These are phyloP conservation scores for Marvania coccoides DNA, from an alignment of 139 green algal genomes.

Conservation along the genomic window DNA sequence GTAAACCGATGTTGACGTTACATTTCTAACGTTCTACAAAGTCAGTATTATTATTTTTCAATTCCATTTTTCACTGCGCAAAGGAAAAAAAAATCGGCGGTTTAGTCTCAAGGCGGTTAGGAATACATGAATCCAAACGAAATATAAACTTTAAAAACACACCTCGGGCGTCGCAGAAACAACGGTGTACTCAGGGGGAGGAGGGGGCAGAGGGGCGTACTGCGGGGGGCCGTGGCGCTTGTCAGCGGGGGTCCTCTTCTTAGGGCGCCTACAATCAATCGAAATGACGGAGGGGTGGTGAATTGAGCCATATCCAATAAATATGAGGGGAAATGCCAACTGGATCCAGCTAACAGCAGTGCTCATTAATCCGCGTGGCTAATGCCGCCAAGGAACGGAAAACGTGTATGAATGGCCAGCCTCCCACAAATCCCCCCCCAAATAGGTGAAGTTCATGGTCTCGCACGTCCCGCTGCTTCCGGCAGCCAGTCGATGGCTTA, in stretches of 20 bases:
- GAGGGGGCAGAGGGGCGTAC: constrained; percentile 34
- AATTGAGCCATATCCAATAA: no score
- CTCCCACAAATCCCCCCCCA: no score
- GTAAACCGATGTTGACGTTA: background rate
- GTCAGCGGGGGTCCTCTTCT: constrained; percentile 23
- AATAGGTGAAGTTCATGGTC: no score
- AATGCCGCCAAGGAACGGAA: no score
- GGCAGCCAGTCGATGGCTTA: background rate
- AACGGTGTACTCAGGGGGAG: constrained; percentile 36
- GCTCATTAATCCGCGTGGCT: no score
- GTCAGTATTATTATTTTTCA: background rate
- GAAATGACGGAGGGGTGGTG: no score
- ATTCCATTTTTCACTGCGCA: background rate
- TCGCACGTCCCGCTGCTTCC: no score
- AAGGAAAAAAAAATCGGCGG: background rate
- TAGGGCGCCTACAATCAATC: no score
- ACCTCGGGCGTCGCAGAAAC: no score
- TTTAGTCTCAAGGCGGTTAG: background rate
- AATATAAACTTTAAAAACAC: background rate
- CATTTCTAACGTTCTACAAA: no score
- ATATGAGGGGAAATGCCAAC: no score
- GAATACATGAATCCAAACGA: background rate
- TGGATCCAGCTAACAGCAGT: no score
- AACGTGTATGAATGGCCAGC: background rate
- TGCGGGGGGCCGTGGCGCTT: constrained; percentile 30